Evolutionary conservation across 1,284 basidiomycete genomes (phyloP), one percentile per base, ranked within the genome.

Genomic region (Ganoderma leucocontextum): DNA sequence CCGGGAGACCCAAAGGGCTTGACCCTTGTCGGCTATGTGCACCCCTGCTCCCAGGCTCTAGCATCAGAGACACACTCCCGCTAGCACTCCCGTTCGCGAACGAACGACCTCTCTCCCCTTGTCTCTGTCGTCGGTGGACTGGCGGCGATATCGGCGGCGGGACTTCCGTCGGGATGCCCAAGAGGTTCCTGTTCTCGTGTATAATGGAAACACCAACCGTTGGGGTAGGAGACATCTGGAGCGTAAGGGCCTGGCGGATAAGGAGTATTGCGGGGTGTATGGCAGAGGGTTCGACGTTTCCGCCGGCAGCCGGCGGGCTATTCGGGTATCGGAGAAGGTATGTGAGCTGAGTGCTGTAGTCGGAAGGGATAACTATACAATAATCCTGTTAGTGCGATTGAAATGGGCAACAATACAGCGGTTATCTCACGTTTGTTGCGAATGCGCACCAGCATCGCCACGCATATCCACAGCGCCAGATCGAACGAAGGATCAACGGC

Each of bases 401-500:
- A 38, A 38, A 64, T 25, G 55, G 57, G 60, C 13, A 41, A 36
- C 8, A n/a, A n/a, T 13, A 58, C 19, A 62, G 2, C 4, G 4
- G 9, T 29, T 25, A 36, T 81, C 92, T 80, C 74, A 95, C 95
- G 80, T 76, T 92, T 86, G 76, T 95, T 96, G 55, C 96, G 90
- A 75, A 97, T 94, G 59, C 97, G 89, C 67, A 98, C 87, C 13
- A 98, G 86, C 95, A 98, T 96, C 0, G 95, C 93, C 19, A 97
- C 89, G 76, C 94, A 95, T 64, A 97, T 83, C 90, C 93, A 96
- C 64, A 91, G 89, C 1, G 91, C 88, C 39, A 97, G 81, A 60
- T 91, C 88, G 57, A 92, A 82, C 1, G 90, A 84, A 9, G 89
- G 87, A 78, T 95, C 93, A 67, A 90, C 91, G 0, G 95, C 94